Evolutionary conservation across 495 filamentous ascomycete species (phyloP), one percentile per base, ranked within the genome.

Genomic region (Glarea lozoyensis): DNA sequence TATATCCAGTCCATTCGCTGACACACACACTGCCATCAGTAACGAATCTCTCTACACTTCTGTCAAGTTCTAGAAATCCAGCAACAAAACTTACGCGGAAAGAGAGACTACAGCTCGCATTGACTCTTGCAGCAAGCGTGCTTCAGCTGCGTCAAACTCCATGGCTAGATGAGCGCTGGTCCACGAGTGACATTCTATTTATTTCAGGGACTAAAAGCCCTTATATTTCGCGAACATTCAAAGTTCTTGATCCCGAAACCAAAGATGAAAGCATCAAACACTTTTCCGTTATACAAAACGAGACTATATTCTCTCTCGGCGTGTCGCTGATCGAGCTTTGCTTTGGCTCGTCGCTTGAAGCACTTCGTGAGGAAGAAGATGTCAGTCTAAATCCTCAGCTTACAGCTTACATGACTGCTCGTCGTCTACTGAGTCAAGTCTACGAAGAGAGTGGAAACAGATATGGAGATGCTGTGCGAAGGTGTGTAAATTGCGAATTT

Each of bases 61-160:
- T 35, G 10, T 11, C 32, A 9, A 16, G 17, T 16, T 15, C 32
- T 5, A 9, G 15, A 10, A 9, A 15, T 5, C 15, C 32, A 6
- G 15, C 6, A 5, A 16, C 9, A 35, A 27, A 36, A 21, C 21
- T 43, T 22, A 16, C 37, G 36, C 2, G 37, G 27, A 43, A 40
- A 40, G 46, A 53, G 13, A 52, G 52, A 19, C 31, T 58, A 15
- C 30, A 48, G 13, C 43, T 58, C 17, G 55, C 52, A 13, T 45
- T 54, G 6, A 38, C 50, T 20, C 27, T 59, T 2, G 25, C 53
- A 12, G 54, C 46, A 7, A 54, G 40, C 36, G 45, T 52, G 5
- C 48, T 59, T 23, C 54, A 54, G 18, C 46, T 59, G 13, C 37
- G 56, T 35, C 31, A 46, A 2, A 54, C 50, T 11, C 47, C 53